These are phyloP conservation scores for Daedaleopsis sinensis DNA, from an alignment of 768 basidiomycete genomes.

Conservation along the genomic window DNA sequence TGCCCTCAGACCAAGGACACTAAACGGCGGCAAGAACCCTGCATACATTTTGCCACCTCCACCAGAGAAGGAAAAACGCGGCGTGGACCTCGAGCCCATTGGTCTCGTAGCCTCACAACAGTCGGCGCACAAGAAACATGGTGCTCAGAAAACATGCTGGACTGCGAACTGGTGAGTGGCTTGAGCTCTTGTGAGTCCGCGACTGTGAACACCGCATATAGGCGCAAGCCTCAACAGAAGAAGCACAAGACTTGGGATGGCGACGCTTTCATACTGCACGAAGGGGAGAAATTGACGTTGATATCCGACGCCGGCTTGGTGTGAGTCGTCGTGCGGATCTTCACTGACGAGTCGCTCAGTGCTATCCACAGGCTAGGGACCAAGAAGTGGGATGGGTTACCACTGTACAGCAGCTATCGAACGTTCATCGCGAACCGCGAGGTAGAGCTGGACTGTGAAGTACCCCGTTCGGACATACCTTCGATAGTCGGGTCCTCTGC, in stretches of 20 bases:
- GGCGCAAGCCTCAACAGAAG: constrained; percentile 74
- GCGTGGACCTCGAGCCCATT: constrained; percentile 45
- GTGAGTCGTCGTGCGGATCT: constrained; percentile 41
- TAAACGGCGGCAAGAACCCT: constrained; percentile 32
- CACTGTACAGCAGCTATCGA: constrained; percentile 46
- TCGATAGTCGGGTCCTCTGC: constrained; percentile 35
- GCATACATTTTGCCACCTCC: constrained; percentile 24
- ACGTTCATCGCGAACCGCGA: constrained; percentile 61
- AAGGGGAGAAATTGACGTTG: constrained; percentile 56
- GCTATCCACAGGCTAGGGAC: constrained; percentile 54
- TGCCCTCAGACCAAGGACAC: constrained; percentile 31
- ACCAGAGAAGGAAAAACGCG: constrained; percentile 30
- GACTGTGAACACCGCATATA: constrained; percentile 31
- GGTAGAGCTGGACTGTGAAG: constrained; percentile 58
- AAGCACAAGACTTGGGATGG: constrained; percentile 92
- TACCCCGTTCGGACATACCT: constrained; percentile 57
- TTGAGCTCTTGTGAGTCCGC: neutral
- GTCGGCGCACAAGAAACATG: neutral
- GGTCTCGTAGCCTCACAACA: constrained; percentile 17
- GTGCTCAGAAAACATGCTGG: constrained; percentile 51
- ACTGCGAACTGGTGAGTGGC: constrained; percentile 64
- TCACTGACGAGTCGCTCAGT: constrained; percentile 47
- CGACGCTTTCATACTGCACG: constrained; percentile 62
- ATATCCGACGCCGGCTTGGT: constrained; percentile 72
- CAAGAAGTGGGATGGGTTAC: constrained; percentile 60